Evolutionary conservation across 108 stramenopile species (phyloP).

Genomic region (Poteriospumella lacustris): DNA sequence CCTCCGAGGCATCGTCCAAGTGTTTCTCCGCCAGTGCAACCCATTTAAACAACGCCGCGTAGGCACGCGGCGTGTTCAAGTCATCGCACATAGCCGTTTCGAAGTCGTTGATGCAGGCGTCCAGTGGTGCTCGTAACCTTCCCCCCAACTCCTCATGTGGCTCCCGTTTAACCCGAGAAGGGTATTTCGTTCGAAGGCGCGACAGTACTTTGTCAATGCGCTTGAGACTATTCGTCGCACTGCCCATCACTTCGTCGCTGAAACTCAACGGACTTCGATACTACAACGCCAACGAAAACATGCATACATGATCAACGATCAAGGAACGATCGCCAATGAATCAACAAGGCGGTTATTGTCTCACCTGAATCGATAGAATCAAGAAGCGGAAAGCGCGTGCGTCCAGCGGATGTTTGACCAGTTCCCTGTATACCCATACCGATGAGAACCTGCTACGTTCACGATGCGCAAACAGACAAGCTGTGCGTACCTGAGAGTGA

Average conservation of each 20-base stretch:
- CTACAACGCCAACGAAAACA: too few species aligned
- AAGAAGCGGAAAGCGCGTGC: not conserved
- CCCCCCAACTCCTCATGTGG: too few species aligned
- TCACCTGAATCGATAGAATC: not conserved
- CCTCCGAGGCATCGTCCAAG: not conserved
- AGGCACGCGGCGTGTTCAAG: conserved; percentile 80
- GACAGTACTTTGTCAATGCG: not conserved
- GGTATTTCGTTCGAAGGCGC: not conserved
- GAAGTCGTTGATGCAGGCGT: conserved; percentile 39
- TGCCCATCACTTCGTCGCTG: not conserved
- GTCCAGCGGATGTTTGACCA: not conserved
- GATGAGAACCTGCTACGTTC: not conserved
- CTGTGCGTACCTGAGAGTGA: conserved; percentile 59
- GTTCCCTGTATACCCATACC: not conserved
- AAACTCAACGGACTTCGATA: conserved; percentile 21
- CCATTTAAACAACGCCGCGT: conserved; percentile 66
- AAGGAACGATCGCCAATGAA: too few species aligned
- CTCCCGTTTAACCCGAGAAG: not conserved
- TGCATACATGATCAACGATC: too few species aligned
- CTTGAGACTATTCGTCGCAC: not conserved
- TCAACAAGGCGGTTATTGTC: too few species aligned
- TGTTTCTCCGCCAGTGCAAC: conserved; percentile 33
- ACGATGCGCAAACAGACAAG: not conserved
- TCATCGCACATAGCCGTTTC: conserved; percentile 77
- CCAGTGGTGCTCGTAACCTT: not conserved